A percentile compares a stretch with the other conserved stretches of the same genome.
Conservation (phyloP, 176 grass and related monocot genomes). For the sorghum (Sorghum bicolor) region DNA sequence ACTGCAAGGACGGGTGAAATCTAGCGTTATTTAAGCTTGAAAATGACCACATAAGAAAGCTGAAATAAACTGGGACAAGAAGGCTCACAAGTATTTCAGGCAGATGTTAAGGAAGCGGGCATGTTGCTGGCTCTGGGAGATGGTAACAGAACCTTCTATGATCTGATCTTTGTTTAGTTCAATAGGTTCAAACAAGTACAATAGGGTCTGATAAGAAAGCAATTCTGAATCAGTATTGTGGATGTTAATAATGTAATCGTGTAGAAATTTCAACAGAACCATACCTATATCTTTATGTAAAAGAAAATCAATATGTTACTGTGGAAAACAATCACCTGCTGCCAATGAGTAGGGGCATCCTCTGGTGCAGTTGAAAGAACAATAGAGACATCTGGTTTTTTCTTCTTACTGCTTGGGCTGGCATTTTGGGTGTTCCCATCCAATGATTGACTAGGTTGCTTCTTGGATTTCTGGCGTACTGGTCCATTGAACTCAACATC, state of each 20-base stretch:
- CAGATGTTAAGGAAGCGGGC: conserved; percentile 81
- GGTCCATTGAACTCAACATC: conserved; percentile 92
- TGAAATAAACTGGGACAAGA: not conserved
- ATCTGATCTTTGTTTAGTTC: conserved; percentile 85
- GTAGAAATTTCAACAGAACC: not conserved
- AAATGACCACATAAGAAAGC: not conserved
- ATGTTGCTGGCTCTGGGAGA: conserved; percentile 81
- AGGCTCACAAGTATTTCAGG: conserved; percentile 80
- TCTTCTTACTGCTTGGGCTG: conserved; percentile 49
- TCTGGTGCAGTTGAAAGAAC: conserved; percentile 95
- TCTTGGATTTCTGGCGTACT: conserved; percentile 48
- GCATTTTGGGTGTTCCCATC: conserved; percentile 37
- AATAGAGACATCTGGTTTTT: conserved; percentile 66
- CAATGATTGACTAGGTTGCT: conserved; percentile 37
- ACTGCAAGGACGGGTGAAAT: conserved; percentile 39
- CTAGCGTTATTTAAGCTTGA: conserved; percentile 23
- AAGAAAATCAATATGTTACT: not conserved
- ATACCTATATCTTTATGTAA: not conserved
- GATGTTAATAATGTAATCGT: conserved; percentile 14
- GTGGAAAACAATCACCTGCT: conserved; percentile 61
- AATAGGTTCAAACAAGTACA: conserved; percentile 90
- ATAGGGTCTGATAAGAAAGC: conserved; percentile 54
- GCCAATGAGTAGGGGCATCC: conserved; percentile 92
- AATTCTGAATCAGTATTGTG: not conserved
- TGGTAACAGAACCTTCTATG: conserved; percentile 90